Evolutionary conservation across 2,329 filamentous ascomycete species (phyloP), one percentile per base, ranked within the genome.

Genomic region (Fusarium pseudonygamai): DNA sequence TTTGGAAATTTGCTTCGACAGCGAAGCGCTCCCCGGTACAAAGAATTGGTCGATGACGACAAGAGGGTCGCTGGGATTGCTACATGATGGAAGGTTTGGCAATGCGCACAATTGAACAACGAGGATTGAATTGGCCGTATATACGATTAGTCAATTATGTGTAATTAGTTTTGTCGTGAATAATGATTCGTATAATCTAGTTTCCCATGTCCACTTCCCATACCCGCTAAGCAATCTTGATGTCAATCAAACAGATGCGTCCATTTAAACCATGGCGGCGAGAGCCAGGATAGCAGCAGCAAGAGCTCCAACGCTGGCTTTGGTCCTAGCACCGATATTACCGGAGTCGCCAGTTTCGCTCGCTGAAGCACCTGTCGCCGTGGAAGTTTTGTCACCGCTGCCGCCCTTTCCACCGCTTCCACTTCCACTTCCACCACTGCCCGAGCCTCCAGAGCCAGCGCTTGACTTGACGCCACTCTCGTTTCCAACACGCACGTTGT

Each of bases 1-100:
- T 88, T 80, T 65, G 87, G 87, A 3, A 82, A 82, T 70, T 42
- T 28, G 6, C 57, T 80, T 13, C 72, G 80, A 7, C 52, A 65
- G 15, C 67, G 58, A 34, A 77, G 69, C 22, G 67, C 74, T 4
- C 12, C 37, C 3, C 68, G 68, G 20, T 77, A 75, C 24, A 53
- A 50, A 36, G 55, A 69, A 28, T 37, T 78, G n/a, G 74, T 74
- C 0, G 42, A 49, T 20, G 46, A 45, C 7, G 71, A 73, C 18
- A 71, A 64, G 30, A 40, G 46, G n/a, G 59, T 50, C 4, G 37
- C 36, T 15, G 64, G 59, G 9, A 37, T 69, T 10, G 26, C 30
- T 34, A 20, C 47, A 5, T 63, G 40, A 49, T 7, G 5, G 11
- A 18, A 9, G 28, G 18, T n/a, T 13, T 22, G n/a, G 26, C 26